Evolutionary conservation across 139 green algal genomes (phyloP).

Genomic region (Chlamydomonas eustigma): DNA sequence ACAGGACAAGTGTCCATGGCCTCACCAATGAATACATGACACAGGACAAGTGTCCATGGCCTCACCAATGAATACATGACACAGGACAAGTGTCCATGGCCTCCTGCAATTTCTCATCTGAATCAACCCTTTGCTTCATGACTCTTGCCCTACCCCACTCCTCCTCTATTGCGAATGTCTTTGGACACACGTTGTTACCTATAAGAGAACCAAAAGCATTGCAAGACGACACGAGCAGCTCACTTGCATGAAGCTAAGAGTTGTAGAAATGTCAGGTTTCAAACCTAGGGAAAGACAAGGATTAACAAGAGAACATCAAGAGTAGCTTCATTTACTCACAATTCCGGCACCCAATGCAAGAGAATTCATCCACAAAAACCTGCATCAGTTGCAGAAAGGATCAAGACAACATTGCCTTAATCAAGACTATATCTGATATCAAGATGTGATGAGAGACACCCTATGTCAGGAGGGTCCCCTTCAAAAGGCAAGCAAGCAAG

Average conservation of each 20-base stretch:
- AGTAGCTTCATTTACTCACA: too few species aligned
- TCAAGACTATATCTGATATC: too few species aligned
- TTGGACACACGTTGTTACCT: conserved; percentile 35
- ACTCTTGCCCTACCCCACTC: conserved; percentile 45
- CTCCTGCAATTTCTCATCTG: conserved; percentile 44
- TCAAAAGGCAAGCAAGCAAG: too few species aligned
- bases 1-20: conserved; percentile 52
- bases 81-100: conserved; percentile 55
- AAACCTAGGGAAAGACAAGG: too few species aligned
- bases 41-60: conserved; percentile 51
- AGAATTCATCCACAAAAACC: conserved; percentile 50
- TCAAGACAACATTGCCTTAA: too few species aligned
- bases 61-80: conserved; percentile 45
- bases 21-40: conserved; percentile 43
- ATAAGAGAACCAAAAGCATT: too few species aligned
- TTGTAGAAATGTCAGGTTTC: too few species aligned
- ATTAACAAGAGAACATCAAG: too few species aligned
- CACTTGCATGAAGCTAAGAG: too few species aligned
- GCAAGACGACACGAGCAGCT: too few species aligned
- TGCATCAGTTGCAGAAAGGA: conserved; percentile 7
- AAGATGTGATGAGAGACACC: too few species aligned
- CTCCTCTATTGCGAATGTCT: conserved; percentile 40
- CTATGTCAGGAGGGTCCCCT: too few species aligned
- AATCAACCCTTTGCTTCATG: conserved; percentile 38
- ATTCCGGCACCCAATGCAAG: conserved; percentile 40